These are phyloP conservation scores for Penicillium angulare DNA, from an alignment of 495 filamentous ascomycete species.

Conservation along the genomic window DNA sequence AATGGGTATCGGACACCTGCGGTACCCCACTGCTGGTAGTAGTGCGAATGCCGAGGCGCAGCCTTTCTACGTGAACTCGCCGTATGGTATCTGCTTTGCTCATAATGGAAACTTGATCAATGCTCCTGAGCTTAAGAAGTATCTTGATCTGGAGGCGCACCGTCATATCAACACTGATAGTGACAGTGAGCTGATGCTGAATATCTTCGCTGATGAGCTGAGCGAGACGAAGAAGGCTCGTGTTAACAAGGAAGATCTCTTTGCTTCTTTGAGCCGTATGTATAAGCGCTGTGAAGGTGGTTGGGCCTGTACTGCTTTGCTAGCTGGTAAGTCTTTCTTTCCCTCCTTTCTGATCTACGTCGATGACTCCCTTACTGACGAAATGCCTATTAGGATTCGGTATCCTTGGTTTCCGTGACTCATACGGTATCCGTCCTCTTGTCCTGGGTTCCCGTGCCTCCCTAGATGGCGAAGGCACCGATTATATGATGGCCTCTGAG, in stretches of 20 bases:
- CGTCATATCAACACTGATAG: constrained; percentile 96
- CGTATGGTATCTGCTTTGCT: constrained; percentile 70
- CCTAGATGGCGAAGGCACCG: constrained; percentile 63
- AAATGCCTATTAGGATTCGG: constrained; percentile 61
- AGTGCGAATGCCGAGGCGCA: constrained; percentile 60
- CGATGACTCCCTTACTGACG: too few relatives aligned
- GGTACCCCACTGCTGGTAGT: constrained; percentile 89
- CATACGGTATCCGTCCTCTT: constrained; percentile 87
- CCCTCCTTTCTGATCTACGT: neutral
- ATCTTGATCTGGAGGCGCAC: constrained; percentile 84
- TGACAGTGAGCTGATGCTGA: constrained; percentile 93
- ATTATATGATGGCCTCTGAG: constrained; percentile 99
- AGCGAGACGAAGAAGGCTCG: constrained; percentile 95
- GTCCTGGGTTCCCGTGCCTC: constrained; percentile 75
- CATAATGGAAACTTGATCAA: constrained; percentile 97
- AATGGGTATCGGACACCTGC: constrained; percentile 86
- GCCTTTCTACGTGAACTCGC: constrained; percentile 92
- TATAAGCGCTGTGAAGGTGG: constrained; percentile 79
- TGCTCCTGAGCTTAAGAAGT: constrained; percentile 71
- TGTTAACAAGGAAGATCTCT: constrained; percentile 89
- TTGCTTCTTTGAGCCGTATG: constrained; percentile 70
- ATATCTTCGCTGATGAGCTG: constrained; percentile 90
- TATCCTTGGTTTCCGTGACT: constrained; percentile 85
- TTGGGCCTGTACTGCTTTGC: constrained; percentile 87
- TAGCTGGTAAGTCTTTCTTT: constrained; percentile 61